Evolutionary conservation across 306 rosid species (phyloP).

Genomic region (Begonia masoniana): DNA sequence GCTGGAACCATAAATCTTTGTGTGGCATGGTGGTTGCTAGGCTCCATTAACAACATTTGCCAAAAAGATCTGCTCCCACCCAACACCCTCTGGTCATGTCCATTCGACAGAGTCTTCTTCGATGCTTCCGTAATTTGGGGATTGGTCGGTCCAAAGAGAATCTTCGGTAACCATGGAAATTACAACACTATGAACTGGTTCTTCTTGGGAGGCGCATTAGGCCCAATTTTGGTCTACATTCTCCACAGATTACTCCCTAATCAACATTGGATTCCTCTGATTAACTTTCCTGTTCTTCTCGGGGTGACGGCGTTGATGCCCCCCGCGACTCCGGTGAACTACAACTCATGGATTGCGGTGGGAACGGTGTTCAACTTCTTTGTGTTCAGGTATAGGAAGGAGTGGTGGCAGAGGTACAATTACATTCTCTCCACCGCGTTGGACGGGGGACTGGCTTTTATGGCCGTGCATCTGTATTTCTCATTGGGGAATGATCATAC

Average conservation of each 20-base stretch:
- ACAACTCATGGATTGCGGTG: constrained; percentile 53
- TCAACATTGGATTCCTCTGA: constrained; percentile 64
- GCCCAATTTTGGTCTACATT: constrained; percentile 61
- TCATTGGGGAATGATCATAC: constrained; percentile 31
- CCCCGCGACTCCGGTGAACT: constrained; percentile 67
- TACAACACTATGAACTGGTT: constrained; percentile 68
- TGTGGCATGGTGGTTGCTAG: constrained; percentile 72
- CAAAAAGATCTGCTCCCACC: constrained; percentile 37
- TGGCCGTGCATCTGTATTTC: constrained; percentile 57
- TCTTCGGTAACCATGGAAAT: constrained; percentile 59
- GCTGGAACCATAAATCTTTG: constrained; percentile 75
- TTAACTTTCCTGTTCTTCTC: constrained; percentile 73
- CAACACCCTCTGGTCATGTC: constrained; percentile 80
- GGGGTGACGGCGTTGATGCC: constrained; percentile 80
- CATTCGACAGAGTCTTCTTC: constrained; percentile 57
- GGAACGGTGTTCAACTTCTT: constrained; percentile 79
- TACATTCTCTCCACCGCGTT: constrained; percentile 72
- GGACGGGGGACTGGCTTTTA: constrained; percentile 82
- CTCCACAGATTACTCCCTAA: constrained; percentile 53
- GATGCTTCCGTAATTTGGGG: constrained; percentile 92
- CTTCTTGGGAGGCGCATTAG: constrained; percentile 67
- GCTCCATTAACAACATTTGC: constrained; percentile 42
- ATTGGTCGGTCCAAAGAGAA: constrained; percentile 53
- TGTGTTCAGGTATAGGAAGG: constrained; percentile 59
- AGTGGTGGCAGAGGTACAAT: constrained; percentile 91